Conservation (phyloP, 306 rosid species). For the Cyclanthera cordifolia region DNA sequence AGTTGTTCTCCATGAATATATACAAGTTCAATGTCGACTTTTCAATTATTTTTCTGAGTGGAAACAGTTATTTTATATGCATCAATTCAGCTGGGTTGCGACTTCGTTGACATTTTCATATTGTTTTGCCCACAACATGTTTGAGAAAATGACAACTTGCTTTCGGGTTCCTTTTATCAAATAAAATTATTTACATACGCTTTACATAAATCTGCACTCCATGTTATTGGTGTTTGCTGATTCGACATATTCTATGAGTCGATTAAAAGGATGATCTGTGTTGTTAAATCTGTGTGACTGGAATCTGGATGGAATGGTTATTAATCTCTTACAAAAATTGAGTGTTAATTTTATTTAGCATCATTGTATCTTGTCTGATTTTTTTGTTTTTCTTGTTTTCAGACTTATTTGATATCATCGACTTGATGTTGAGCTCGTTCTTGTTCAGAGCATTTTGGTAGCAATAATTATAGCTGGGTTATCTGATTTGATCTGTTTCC, state of each 20-base stretch:
- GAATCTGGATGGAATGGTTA: background rate
- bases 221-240: background rate
- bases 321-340: background rate
- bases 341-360: background rate
- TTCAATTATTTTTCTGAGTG: background rate
- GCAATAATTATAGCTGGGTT: background rate
- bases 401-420: background rate
- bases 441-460: background rate
- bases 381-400: background rate
- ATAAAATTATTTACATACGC: background rate
- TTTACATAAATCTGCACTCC: background rate
- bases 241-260: background rate
- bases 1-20: background rate
- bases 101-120: background rate
- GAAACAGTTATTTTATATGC: background rate
- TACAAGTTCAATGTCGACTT: background rate
- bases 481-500: background rate
- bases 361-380: background rate
- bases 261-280: background rate
- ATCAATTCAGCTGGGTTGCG: background rate
- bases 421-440: background rate
- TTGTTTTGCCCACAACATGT: background rate
- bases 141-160: background rate
- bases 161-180: background rate
- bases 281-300: background rate